Evolutionary conservation across 1,139 yeast genomes (phyloP), one percentile per base, ranked within the genome.

Genomic region (Saccharomycopsis hybrid): DNA sequence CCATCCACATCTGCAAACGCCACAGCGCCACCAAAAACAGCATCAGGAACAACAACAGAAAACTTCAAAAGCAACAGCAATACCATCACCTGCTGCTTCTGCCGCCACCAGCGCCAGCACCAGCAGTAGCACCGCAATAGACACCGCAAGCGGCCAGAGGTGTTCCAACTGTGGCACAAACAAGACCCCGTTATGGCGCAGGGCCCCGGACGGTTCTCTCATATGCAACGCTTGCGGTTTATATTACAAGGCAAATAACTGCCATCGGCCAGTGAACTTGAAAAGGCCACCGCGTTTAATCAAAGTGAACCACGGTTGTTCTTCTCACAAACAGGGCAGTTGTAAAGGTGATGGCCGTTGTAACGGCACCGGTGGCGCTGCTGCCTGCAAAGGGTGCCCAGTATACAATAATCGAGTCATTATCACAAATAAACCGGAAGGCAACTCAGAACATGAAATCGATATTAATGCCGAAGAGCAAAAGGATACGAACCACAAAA

Each of bases 301-400:
- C 1, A 62, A 74, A 1, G 66, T 80, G 2, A 35, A 39, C 27
- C 8, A 64, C 66, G 5, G 65, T 68, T 36, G 62, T 59, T 29
- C 69, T 69, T 31, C 44, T 54, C 3, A 54, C 43, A 52, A 53
- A 47, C 68, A 66, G 37, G 95, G 95, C 0, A 75, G 85, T 3
- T 86, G 95, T 60, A 79, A 82, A 53, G 95, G 95, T 8, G 87
- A 84, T 59, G 95, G 95, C 4, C 73, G 81, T 55, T 86, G 95
- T 64, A 85, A 85, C 60, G 95, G 95, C 1, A 85, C 92, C 1
- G 95, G 95, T 3, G 95, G 95, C 1, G 69, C 89, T 2, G 75
- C 75, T 3, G 88, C 88, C 1, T 86, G 95, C 63, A 74, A 80
- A 56, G 89, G 90, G 3, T 86, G 95, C 62, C 94, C 95, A 1